phyloP scores from a whole-genome alignment of 78 protist genomes.

The Planoprotostelium fungivorum region DNA sequence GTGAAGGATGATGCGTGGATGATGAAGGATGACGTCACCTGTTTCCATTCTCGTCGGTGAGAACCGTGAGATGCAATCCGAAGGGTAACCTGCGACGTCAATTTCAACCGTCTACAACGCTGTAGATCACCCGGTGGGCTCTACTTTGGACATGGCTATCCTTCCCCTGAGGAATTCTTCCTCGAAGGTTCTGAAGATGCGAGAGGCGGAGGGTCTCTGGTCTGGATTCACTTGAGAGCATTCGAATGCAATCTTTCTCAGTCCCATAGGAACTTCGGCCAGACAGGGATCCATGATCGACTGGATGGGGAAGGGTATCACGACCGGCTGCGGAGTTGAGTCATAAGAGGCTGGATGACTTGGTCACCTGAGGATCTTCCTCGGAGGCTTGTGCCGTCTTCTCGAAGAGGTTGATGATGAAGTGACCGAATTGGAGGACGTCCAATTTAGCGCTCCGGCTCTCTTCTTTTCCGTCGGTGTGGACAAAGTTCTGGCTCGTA shows the following conservation, averaged over 20 bases:
- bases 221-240: neutral
- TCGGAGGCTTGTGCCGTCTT: neutral
- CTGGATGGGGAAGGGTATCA: neutral
- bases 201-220: neutral
- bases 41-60: neutral
- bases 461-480: neutral
- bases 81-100: neutral
- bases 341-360: neutral
- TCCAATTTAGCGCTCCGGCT: neutral
- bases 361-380: neutral
- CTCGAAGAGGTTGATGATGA: neutral
- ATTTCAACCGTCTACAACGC: neutral
- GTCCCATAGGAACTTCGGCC: neutral
- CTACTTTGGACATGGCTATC: neutral
- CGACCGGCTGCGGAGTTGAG: neutral
- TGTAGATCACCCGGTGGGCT: neutral
- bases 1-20: too few relatives aligned
- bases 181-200: neutral
- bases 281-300: neutral
- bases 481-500: neutral
- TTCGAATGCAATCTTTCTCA: neutral
- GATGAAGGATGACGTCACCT: too few relatives aligned
- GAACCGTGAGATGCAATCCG: neutral
- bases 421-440: neutral
- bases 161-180: neutral